Percentiles rank a stretch among this genome's conserved stretches.
Conservation (phyloP, 352 stramenopile species). For the Aphanomyces invadans region DNA sequence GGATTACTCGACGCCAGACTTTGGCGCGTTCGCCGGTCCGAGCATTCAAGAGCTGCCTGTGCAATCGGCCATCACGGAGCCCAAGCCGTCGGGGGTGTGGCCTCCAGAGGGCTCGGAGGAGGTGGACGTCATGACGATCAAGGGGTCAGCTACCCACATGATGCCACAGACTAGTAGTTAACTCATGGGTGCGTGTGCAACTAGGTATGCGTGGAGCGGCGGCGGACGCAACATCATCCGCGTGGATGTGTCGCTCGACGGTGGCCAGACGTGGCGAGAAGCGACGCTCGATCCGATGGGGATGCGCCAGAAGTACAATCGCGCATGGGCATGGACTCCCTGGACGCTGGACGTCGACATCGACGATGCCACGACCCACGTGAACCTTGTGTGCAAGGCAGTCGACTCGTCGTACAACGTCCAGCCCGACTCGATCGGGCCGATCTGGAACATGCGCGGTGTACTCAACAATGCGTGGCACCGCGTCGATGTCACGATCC, state of each 20-base stretch:
- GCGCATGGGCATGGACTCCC: conserved; percentile 93
- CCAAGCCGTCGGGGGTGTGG: conserved; percentile 45
- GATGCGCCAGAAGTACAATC: conserved; percentile 80
- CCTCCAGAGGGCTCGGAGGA: conserved; percentile 49
- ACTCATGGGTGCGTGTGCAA: neutral
- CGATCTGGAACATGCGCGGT: conserved; percentile 97
- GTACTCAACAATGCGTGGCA: conserved; percentile 97
- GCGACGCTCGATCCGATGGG: conserved; percentile 83
- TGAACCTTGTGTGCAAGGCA: conserved; percentile 90
- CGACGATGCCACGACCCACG: conserved; percentile 55
- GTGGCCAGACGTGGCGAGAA: conserved; percentile 88
- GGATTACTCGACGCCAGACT: conserved; percentile 78
- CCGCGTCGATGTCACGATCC: conserved; percentile 61
- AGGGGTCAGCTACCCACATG: conserved; percentile 63
- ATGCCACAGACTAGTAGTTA: neutral
- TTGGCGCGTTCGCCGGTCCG: conserved; percentile 73
- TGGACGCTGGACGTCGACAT: conserved; percentile 93
- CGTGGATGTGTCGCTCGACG: conserved; percentile 93
- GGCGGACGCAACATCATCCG: conserved; percentile 93
- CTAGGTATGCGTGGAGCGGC: conserved; percentile 77
- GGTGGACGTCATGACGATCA: conserved; percentile 77
- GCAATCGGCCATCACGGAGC: conserved; percentile 85
- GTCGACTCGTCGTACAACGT: conserved; percentile 94
- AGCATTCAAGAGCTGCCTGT: conserved; percentile 90
- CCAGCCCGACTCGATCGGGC: conserved; percentile 92